Percentiles rank a stretch among this genome's conserved stretches.
phyloP scores from a whole-genome alignment of 108 stramenopile species.

The Cyclotella atomus region DNA sequence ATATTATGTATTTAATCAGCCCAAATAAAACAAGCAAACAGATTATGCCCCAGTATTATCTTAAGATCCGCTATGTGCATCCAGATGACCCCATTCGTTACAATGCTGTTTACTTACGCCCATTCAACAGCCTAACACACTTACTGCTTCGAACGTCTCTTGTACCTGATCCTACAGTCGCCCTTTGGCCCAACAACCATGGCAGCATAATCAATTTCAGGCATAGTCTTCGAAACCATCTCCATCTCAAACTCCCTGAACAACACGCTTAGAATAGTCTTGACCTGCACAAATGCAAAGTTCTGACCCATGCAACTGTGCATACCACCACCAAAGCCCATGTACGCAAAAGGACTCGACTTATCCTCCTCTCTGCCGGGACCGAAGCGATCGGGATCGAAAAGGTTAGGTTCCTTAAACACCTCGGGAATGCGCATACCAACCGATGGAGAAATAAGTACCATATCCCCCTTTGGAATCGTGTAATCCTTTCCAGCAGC shows the following conservation, averaged over 20 bases:
- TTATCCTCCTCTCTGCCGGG: slow-evolving; percentile 96
- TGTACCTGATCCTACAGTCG: slow-evolving; percentile 86
- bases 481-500: slow-evolving; percentile 73
- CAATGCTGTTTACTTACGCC: neutral
- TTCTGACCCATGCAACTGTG: slow-evolving; percentile 99
- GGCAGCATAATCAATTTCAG: slow-evolving; percentile 93
- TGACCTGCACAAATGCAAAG: slow-evolving; percentile 98
- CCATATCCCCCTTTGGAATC: slow-evolving; percentile 94
- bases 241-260: slow-evolving; percentile 94
- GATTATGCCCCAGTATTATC: neutral
- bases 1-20: neutral
- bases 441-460: slow-evolving; percentile 92
- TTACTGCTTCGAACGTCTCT: slow-evolving; percentile 19
- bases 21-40: neutral
- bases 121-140: neutral
- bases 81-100: neutral
- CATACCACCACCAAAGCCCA: slow-evolving; percentile 99
- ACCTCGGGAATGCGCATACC: slow-evolving; percentile 91
- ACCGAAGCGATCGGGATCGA: slow-evolving; percentile 97
- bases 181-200: slow-evolving; percentile 99
- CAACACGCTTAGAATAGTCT: slow-evolving; percentile 96
- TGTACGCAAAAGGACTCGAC: slow-evolving; percentile 89
- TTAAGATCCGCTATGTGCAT: too few relatives aligned
- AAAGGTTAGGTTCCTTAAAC: slow-evolving; percentile 89
- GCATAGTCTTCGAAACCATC: slow-evolving; percentile 78